A percentile compares a stretch with the other conserved stretches of the same genome.
Evolutionary conservation across 2,329 filamentous ascomycete genomes (phyloP).

Genomic region (Ceratocystis colombiana): DNA sequence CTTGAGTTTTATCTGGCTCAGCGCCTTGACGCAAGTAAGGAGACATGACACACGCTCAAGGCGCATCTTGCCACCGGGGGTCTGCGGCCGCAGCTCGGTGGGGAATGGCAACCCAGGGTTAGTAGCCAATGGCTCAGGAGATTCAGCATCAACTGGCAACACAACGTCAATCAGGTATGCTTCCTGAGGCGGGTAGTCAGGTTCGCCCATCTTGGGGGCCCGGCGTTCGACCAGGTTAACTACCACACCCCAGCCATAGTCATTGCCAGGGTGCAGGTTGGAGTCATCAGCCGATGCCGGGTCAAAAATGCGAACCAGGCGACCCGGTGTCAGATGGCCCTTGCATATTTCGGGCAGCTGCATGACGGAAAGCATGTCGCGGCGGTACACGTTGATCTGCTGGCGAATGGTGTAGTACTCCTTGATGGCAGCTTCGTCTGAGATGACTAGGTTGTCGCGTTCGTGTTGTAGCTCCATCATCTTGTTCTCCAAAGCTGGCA

Average conservation of each 20-base stretch:
- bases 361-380: conserved; percentile 84
- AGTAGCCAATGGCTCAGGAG: conserved; percentile 35
- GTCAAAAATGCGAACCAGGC: conserved; percentile 76
- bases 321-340: conserved; percentile 77
- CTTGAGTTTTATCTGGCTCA: conserved; percentile 66
- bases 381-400: conserved; percentile 70
- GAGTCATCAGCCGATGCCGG: conserved; percentile 37
- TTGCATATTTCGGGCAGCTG: conserved; percentile 82
- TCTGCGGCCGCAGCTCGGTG: conserved; percentile 54
- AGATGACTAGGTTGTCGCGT: conserved; percentile 61
- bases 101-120: conserved; percentile 38
- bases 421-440: conserved; percentile 78
- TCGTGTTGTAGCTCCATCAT: conserved; percentile 68
- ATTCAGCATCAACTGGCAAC: conserved; percentile 47
- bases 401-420: conserved; percentile 89
- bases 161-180: conserved; percentile 75
- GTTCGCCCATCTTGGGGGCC: conserved; percentile 54
- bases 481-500: conserved; percentile 73
- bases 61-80: conserved; percentile 54
- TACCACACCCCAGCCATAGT: conserved; percentile 93
- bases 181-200: conserved; percentile 63
- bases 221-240: conserved; percentile 61
- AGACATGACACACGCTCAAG: conserved; percentile 81
- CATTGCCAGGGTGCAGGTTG: conserved; percentile 35
- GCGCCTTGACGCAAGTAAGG: conserved; percentile 71